Conservation (phyloP, 2,329 filamentous ascomycete genomes). For the Cladosporium colombiae region DNA sequence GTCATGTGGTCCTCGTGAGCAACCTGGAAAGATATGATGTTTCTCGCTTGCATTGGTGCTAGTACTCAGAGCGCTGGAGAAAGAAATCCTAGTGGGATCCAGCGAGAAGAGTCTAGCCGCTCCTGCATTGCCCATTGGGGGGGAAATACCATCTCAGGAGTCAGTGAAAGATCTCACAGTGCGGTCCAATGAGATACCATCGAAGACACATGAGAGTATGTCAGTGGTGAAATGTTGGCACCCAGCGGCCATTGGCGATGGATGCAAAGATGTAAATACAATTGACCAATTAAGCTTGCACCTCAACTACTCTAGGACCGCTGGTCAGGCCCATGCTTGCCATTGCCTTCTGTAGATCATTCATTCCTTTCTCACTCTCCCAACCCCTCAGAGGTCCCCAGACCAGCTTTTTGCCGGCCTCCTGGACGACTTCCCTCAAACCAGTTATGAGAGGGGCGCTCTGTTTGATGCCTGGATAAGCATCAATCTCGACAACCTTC, state of each 20-base stretch:
- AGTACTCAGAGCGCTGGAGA: too few relatives aligned
- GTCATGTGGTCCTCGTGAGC: too few relatives aligned
- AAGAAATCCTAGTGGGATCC: background rate
- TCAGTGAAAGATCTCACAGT: background rate
- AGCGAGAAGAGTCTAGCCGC: background rate
- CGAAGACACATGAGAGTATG: background rate
- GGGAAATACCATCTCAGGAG: background rate
- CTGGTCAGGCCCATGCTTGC: constrained; percentile 23
- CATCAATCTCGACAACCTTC: constrained; percentile 67
- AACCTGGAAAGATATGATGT: background rate
- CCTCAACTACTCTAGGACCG: constrained; percentile 22
- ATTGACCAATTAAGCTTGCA: constrained; percentile 17
- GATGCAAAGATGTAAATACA: too few relatives aligned
- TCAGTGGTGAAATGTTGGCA: background rate
- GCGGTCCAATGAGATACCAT: background rate
- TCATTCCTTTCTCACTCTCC: constrained; percentile 34
- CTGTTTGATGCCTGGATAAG: constrained; percentile 65
- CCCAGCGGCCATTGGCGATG: too few relatives aligned
- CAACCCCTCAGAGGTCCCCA: constrained; percentile 71
- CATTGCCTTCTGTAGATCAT: constrained; percentile 25
- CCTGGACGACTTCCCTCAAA: constrained; percentile 50
- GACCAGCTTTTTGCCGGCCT: constrained; percentile 55
- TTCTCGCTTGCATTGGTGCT: too few relatives aligned
- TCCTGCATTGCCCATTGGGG: too few relatives aligned
- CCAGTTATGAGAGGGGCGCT: constrained; percentile 47